A percentile compares a stretch with the other conserved stretches of the same genome.
phyloP scores from a whole-genome alignment of 768 basidiomycete genomes.

The Tylopilus rubrobrunneus region DNA sequence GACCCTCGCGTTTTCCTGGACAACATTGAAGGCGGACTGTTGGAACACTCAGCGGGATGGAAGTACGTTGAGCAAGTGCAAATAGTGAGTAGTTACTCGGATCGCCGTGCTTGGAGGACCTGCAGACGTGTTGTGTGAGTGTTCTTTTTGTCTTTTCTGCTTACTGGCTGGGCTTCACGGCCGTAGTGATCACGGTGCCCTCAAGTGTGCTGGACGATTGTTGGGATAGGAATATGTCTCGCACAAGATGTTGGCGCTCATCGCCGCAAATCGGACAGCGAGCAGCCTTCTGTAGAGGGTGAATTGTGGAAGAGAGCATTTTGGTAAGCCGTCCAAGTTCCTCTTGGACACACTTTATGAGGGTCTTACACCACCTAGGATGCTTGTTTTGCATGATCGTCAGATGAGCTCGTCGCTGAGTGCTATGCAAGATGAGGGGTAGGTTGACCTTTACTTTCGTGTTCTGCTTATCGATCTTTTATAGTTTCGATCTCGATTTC shows the following conservation, averaged over 20 bases:
- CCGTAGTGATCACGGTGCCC: constrained; percentile 55
- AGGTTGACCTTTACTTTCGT: constrained; percentile 20
- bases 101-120: constrained; percentile 58
- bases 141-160: not conserved
- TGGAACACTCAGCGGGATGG: constrained; percentile 49
- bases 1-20: constrained; percentile 53
- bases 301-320: constrained; percentile 61
- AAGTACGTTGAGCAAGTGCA: constrained; percentile 50
- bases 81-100: constrained; percentile 56
- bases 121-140: constrained; percentile 65
- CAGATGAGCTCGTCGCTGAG: constrained; percentile 50
- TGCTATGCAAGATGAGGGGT: constrained; percentile 71
- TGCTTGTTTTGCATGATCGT: constrained; percentile 30
- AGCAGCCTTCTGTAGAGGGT: constrained; percentile 40
- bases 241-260: constrained; percentile 62
- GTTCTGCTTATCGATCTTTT: not conserved
- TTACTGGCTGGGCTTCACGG: constrained; percentile 1
- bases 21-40: constrained; percentile 22
- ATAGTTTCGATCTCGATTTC: constrained; percentile 56
- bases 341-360: not conserved
- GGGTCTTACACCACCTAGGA: constrained; percentile 14
- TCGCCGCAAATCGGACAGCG: constrained; percentile 32
- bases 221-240: constrained; percentile 56
- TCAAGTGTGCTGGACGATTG: constrained; percentile 64
- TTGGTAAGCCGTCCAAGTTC: constrained; percentile 29